Conservation (phyloP, 2,329 filamentous ascomycete genomes). For the Zopfia rhizophila region DNA sequence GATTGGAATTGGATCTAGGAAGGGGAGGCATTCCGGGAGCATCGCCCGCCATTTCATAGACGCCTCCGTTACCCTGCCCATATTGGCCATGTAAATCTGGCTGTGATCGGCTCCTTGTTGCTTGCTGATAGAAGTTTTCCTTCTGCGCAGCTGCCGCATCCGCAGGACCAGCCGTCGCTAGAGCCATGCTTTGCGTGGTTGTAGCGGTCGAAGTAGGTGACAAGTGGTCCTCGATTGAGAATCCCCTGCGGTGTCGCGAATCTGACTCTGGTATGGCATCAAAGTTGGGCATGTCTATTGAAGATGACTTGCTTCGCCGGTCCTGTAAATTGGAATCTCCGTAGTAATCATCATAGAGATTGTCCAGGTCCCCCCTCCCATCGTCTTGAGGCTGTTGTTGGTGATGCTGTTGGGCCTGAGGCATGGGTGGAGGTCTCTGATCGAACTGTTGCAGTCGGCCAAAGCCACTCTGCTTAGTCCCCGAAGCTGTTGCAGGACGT, state of each 20-base stretch:
- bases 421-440: constrained; percentile 41
- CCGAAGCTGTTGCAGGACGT: constrained; percentile 49
- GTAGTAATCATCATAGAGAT: constrained; percentile 63
- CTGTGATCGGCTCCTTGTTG: constrained; percentile 73
- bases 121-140: constrained; percentile 42
- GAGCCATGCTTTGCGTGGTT: constrained; percentile 20
- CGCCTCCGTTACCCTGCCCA: constrained; percentile 39
- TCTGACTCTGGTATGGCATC: constrained; percentile 61
- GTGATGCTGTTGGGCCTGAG: constrained; percentile 33
- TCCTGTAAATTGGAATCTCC: constrained; percentile 39
- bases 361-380: constrained; percentile 58
- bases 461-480: constrained; percentile 35
- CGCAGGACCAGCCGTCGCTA: constrained; percentile 17
- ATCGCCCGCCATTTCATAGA: constrained; percentile 79
- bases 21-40: constrained; percentile 61
- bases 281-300: constrained; percentile 72
- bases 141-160: constrained; percentile 16
- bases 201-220: constrained; percentile 25
- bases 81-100: constrained; percentile 64
- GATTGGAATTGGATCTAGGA: constrained; percentile 59
- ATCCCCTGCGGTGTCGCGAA: constrained; percentile 44
- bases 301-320: constrained; percentile 55
- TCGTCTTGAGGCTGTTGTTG: constrained; percentile 34
- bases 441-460: constrained; percentile 30
- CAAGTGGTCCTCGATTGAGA: constrained; percentile 51